Evolutionary conservation across 2,329 filamentous ascomycete species (phyloP), one percentile per base, ranked within the genome.

Genomic region (Apiospora pterosperma): DNA sequence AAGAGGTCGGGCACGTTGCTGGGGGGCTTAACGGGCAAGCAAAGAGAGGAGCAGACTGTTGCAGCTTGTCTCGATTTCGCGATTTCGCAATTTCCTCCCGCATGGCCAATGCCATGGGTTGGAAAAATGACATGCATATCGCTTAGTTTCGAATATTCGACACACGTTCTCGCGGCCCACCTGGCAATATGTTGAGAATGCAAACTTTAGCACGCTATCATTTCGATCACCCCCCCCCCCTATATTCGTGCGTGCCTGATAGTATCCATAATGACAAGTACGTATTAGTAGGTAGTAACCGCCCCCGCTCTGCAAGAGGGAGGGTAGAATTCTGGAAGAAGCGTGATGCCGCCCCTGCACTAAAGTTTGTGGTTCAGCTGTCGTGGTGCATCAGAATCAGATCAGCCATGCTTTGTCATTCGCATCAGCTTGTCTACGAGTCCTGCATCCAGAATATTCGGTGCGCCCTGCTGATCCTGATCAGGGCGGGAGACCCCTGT

Each of bases 91-190:
- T 55, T 55, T 55, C 28, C 48, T 34, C 28, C 48, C 48, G 48
- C 48, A 55, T 55, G 48, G 48, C 48, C 25, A 19, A 28, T 55
- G 48, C 12, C 48, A 55, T 55, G 48, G 48, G 7, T 55, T n/a
- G n/a, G 16, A 28, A 55, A 42, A 42, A 55, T 55, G 48, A 55
- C 48, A 34, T 55, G 48, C 48, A 55, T 55, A 55, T 55, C 48
- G 48, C 48, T 55, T 55, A 55, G 48, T 55, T 55, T 55, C 28
- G 48, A 55, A 55, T 55, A 16, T 55, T 55, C 48, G 48, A 55
- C 48, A 55, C 48, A 34, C 48, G 16, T 55, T 55, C n/a, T n/a
- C 48, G 48, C 48, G 48, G 48, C 48, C 25, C 16, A 16, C 48
- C 44, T 31, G 48, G 16, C 5, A 31, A n/a, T 34, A 31, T 19